Percentiles rank a stretch among this genome's conserved stretches.
Conservation (phyloP, 306 rosid species). For the Trifolium repens region DNA sequence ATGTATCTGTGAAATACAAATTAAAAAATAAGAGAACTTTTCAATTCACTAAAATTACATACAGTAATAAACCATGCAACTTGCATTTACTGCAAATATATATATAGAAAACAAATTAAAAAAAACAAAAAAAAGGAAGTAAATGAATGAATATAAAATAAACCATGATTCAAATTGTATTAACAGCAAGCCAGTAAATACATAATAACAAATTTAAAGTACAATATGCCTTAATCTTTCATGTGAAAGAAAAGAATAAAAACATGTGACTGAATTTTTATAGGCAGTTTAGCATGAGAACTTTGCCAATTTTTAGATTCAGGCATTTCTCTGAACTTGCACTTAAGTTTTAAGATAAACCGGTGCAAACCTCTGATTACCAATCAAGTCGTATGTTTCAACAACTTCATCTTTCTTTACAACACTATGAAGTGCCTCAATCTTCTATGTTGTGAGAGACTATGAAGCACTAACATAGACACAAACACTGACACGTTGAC, state of each 20-base stretch:
- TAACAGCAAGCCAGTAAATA: background rate
- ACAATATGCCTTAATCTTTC: background rate
- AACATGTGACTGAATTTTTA: slow-evolving; percentile 17
- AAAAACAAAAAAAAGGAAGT: too few relatives aligned
- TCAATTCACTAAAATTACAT: background rate
- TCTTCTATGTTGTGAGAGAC: slow-evolving; percentile 30
- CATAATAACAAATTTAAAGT: slow-evolving; percentile 7
- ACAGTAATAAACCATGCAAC: background rate
- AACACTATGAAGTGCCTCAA: slow-evolving; percentile 32
- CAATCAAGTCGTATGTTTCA: slow-evolving; percentile 20
- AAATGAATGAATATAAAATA: background rate
- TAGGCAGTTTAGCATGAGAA: too few relatives aligned
- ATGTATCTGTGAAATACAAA: background rate
- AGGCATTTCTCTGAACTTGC: slow-evolving; percentile 13
- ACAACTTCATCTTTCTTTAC: slow-evolving; percentile 38
- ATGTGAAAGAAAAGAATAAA: slow-evolving; percentile 13
- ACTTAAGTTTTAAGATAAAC: slow-evolving; percentile 16
- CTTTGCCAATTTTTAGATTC: slow-evolving; percentile 26
- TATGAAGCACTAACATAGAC: background rate
- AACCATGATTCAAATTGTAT: slow-evolving; percentile 19
- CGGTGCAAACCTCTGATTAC: slow-evolving; percentile 19
- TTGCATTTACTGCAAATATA: background rate
- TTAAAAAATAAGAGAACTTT: too few relatives aligned
- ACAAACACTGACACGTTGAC: background rate
- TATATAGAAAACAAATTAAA: background rate